Evolutionary conservation across 192 early-diverging fungal species (phyloP).

Genomic region (Rhizophlyctis rosea): DNA sequence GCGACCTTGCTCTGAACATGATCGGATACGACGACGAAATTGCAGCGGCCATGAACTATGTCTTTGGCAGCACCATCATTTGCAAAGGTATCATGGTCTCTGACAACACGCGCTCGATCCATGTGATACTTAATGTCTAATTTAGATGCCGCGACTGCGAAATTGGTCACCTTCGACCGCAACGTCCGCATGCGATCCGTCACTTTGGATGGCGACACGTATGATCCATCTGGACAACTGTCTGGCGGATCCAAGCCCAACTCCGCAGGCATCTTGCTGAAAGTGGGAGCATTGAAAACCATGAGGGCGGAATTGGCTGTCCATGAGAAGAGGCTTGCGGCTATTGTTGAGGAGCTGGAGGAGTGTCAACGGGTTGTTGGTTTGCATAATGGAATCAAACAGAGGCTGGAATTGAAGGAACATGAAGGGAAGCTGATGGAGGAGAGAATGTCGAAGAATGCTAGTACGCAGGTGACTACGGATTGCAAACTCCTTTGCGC

Average conservation of each 20-base stretch:
- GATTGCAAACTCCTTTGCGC: neutral
- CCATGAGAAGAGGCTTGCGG: slow-evolving; percentile 43
- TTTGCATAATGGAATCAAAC: slow-evolving; percentile 57
- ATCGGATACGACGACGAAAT: slow-evolving; percentile 79
- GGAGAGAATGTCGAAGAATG: slow-evolving; percentile 73
- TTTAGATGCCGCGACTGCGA: slow-evolving; percentile 74
- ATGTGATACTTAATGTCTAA: neutral
- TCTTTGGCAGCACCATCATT: slow-evolving; percentile 91
- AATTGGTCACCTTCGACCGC: slow-evolving; percentile 85
- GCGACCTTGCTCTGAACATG: slow-evolving; percentile 81
- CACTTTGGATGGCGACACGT: slow-evolving; percentile 95
- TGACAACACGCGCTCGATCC: neutral
- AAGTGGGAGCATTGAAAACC: slow-evolving; percentile 71
- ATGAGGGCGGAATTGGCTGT: slow-evolving; percentile 41
- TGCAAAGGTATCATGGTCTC: slow-evolving; percentile 55
- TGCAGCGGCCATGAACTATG: slow-evolving; percentile 81
- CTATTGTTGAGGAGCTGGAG: slow-evolving; percentile 52
- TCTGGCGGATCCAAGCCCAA: slow-evolving; percentile 84
- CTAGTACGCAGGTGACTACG: slow-evolving; percentile 57
- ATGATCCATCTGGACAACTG: slow-evolving; percentile 91
- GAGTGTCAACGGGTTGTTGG: slow-evolving; percentile 49
- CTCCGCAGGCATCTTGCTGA: slow-evolving; percentile 67
- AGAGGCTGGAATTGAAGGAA: slow-evolving; percentile 58
- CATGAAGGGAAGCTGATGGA: slow-evolving; percentile 78
- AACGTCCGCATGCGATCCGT: slow-evolving; percentile 82